Percentiles rank a stretch among this genome's conserved stretches.
Evolutionary conservation across 148 eudicot genomes (phyloP).

Genomic region (Chenopodium quinoa): DNA sequence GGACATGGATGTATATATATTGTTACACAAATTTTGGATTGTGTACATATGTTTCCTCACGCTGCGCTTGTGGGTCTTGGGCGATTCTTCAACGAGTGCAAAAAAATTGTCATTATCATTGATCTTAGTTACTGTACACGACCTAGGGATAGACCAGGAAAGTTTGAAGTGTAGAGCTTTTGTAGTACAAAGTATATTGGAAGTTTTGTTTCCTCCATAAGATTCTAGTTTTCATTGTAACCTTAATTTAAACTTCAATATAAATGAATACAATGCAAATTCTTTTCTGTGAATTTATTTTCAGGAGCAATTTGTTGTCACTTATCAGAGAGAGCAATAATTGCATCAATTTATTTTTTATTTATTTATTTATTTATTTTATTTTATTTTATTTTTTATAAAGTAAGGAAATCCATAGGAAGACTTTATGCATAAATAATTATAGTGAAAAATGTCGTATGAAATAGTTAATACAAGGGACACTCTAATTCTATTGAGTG

Average conservation of each 20-base stretch:
- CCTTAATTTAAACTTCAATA: neutral
- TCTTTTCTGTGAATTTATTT: neutral
- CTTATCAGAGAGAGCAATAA: neutral
- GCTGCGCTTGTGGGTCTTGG: neutral
- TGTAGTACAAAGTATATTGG: neutral
- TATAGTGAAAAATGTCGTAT: too few species aligned
- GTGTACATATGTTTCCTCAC: constrained; percentile 21
- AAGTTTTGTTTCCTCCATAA: constrained; percentile 9
- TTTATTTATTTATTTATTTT: too few species aligned
- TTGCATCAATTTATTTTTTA: too few species aligned
- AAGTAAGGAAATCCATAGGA: too few species aligned
- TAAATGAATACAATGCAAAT: neutral
- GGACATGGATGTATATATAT: constrained; percentile 13
- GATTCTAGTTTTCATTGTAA: constrained; percentile 2
- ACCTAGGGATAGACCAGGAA: constrained; percentile 5
- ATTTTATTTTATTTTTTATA: too few species aligned
- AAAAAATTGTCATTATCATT: constrained; percentile 2
- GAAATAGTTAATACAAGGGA: too few species aligned
- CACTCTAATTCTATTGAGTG: too few species aligned
- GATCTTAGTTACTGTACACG: constrained; percentile 13
- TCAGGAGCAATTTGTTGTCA: neutral
- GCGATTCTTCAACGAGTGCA: neutral
- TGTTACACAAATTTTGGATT: constrained; percentile 16
- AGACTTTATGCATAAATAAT: too few species aligned
- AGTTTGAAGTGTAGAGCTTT: constrained; percentile 11